A percentile compares a stretch with the other conserved stretches of the same genome.
Evolutionary conservation across 257 asterid genomes (phyloP).

Genomic region (Anisodus tanguticus): DNA sequence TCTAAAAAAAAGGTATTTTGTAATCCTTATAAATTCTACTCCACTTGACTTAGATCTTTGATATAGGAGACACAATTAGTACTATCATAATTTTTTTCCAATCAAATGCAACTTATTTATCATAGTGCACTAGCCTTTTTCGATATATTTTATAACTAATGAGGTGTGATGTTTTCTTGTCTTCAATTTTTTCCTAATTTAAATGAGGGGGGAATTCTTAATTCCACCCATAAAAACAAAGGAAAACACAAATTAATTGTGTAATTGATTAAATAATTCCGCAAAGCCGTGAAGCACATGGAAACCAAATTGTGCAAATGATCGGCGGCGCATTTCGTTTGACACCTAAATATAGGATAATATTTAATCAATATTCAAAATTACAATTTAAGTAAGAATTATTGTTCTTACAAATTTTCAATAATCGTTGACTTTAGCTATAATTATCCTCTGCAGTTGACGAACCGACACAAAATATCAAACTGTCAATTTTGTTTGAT

Average conservation of each 20-base stretch:
- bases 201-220: background rate
- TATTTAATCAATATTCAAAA: background rate
- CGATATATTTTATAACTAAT: background rate
- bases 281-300: slow-evolving; percentile 33
- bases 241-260: too few relatives aligned
- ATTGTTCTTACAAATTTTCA: background rate
- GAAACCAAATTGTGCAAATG: slow-evolving; percentile 13
- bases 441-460: slow-evolving; percentile 18
- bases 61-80: background rate
- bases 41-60: background rate
- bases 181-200: background rate
- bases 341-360: slow-evolving; percentile 21
- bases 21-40: background rate
- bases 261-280: background rate
- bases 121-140: background rate
- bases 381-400: background rate
- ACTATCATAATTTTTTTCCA: background rate
- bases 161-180: slow-evolving; percentile 2
- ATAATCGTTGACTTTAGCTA: slow-evolving; percentile 9
- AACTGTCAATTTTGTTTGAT: slow-evolving; percentile 4
- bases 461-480: slow-evolving; percentile 26
- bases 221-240: background rate
- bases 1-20: background rate
- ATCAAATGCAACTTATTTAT: background rate
- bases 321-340: slow-evolving; percentile 29